These are phyloP conservation scores for Acorus gramineus DNA, from an alignment of 106 monocot species.

Conservation along the genomic window DNA sequence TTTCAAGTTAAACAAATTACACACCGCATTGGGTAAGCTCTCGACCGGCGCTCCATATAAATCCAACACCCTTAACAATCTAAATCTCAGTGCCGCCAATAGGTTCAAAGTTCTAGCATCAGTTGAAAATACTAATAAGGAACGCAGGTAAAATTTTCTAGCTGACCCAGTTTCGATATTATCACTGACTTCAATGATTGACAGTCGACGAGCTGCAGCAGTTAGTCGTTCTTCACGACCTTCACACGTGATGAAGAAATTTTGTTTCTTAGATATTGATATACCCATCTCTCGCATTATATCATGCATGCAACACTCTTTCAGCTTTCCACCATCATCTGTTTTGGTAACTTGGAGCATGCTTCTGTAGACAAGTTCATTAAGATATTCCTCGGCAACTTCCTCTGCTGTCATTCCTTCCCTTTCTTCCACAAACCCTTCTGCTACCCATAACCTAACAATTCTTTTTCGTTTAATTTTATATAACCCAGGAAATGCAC, in stretches of 20 bases:
- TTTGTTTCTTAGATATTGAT: slow-evolving; percentile 6
- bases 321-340: slow-evolving; percentile 2
- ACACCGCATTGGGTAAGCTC: background rate
- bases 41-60: background rate
- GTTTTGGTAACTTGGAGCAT: slow-evolving; percentile 4
- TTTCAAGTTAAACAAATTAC: slow-evolving; percentile 1
- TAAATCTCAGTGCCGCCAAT: background rate
- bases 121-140: slow-evolving; percentile 2
- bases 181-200: background rate
- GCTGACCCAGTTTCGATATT: background rate
- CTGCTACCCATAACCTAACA: slow-evolving; percentile 17
- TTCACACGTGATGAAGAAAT: background rate
- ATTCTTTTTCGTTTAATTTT: background rate
- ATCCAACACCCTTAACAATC: slow-evolving; percentile 15
- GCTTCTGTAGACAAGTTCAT: slow-evolving; percentile 13
- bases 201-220: slow-evolving; percentile 6
- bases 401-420: background rate
- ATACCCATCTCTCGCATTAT: slow-evolving; percentile 14
- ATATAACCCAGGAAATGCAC: slow-evolving; percentile 17
- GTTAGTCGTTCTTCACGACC: background rate
- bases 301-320: slow-evolving; percentile 8
- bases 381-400: slow-evolving; percentile 8
- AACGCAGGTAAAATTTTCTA: slow-evolving; percentile 5
- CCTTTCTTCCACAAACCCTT: slow-evolving; percentile 14
- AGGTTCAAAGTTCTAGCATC: background rate